Evolutionary conservation across 176 grass and related monocot genomes (phyloP), one percentile per base, ranked within the genome.

Genomic region (Zoysia japonica): DNA sequence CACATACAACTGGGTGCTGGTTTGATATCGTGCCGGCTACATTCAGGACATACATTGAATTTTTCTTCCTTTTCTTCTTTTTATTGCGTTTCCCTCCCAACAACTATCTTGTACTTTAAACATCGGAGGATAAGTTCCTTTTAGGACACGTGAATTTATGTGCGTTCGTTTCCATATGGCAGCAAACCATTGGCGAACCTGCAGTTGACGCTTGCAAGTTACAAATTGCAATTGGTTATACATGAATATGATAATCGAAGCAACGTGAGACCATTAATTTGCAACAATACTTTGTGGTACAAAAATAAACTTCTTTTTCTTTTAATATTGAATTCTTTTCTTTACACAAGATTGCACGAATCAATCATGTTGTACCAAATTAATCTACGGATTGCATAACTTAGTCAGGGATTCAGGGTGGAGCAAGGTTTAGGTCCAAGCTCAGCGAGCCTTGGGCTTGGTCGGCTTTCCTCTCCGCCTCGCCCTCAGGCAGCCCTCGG

Each of bases 361-460:
- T 7, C 51, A 19, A 43, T 28, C 40, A 37, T 59, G n/a, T 59
- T 60, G 16, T 60, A 45, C 5, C 6, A 45, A 60, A 75, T 5
- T 1, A 76, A 76, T 17, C n/a, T 16, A 6, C 53, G 3, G 20
- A 62, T 3, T 17, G 35, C 14, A 55, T 5, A 56, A 16, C 6
- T 14, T 1, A 62, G 54, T 2, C n/a, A 1, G 19, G 17, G 44
- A 76, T 3, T 77, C 61, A 54, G 7, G 87, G 47, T 0, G 87
- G 87, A 1, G 71, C 44, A 60, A 45, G 5, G 82, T 89, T 85
- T 1, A 89, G 87, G 77, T 85, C 82, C 57, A 85, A 71, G 35
- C 48, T 59, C 40, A 71, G 36, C 79, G 74, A 6, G 14, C 41
- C 54, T 59, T n/a, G 78, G 17, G 13, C 50, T 68, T 66, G 65